Percentiles rank a stretch among this genome's conserved stretches.
Evolutionary conservation across 805 yeast genomes (phyloP).

Genomic region (Pichia manshurica): DNA sequence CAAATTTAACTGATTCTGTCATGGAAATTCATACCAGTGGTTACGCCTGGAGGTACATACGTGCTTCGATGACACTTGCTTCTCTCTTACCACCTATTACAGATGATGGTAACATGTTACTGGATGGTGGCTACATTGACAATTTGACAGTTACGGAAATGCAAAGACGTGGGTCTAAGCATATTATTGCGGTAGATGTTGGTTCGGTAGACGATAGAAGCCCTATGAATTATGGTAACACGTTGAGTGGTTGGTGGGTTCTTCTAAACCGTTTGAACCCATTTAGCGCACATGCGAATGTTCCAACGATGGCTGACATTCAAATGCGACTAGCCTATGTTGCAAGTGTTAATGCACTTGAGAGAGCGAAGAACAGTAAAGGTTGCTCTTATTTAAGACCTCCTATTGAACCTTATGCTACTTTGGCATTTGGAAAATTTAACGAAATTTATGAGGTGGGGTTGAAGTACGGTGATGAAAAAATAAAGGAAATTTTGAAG

Average conservation of each 20-base stretch:
- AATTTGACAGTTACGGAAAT: constrained; percentile 89
- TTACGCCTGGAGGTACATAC: constrained; percentile 88
- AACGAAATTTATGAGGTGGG: constrained; percentile 87
- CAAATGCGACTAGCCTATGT: constrained; percentile 92
- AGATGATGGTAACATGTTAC: constrained; percentile 83
- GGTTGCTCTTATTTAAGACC: constrained; percentile 89
- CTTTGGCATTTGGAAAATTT: constrained; percentile 86
- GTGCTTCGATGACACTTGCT: constrained; percentile 96
- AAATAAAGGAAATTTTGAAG: constrained; percentile 45
- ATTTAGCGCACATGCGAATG: constrained; percentile 77
- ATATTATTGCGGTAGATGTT: constrained; percentile 89
- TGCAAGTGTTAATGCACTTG: constrained; percentile 89
- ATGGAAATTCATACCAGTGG: constrained; percentile 94
- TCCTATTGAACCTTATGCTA: constrained; percentile 87
- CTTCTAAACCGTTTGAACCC: constrained; percentile 83
- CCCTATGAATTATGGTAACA: constrained; percentile 87
- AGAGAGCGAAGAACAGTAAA: constrained; percentile 73
- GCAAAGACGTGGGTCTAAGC: constrained; percentile 82
- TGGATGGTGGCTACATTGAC: constrained; percentile 96
- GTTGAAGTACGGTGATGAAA: constrained; percentile 57
- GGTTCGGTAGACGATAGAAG: constrained; percentile 92
- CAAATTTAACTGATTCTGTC: constrained; percentile 88
- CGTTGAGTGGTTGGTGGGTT: constrained; percentile 90
- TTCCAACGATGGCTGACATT: constrained; percentile 92
- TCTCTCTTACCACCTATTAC: constrained; percentile 87